A percentile compares a stretch with the other conserved stretches of the same genome.
phyloP scores from a whole-genome alignment of 345 rosid species.

The Chamaenerion angustifolium region DNA sequence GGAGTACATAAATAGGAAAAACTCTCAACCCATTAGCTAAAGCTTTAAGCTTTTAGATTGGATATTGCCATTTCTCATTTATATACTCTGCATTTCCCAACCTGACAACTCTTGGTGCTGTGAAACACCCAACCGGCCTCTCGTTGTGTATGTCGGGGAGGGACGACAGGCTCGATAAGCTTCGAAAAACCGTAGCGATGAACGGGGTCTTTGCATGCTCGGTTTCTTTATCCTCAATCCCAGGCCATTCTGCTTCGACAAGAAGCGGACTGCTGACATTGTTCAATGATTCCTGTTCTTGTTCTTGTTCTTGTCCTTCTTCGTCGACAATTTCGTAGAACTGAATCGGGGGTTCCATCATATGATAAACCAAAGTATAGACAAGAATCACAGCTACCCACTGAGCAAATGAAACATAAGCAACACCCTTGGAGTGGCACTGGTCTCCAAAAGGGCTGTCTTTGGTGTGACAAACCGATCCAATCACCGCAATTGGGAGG shows the following conservation, averaged over 20 bases:
- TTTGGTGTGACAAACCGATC: constrained; percentile 64
- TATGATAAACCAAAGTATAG: constrained; percentile 93
- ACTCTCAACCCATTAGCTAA: too few species aligned
- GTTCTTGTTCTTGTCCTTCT: constrained; percentile 17
- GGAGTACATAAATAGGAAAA: too few species aligned
- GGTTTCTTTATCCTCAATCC: constrained; percentile 86
- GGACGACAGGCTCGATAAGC: constrained; percentile 27
- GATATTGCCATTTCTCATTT: too few species aligned
- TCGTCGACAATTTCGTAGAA: constrained; percentile 70
- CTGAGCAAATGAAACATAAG: constrained; percentile 81
- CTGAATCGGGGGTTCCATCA: constrained; percentile 93
- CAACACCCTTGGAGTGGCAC: constrained; percentile 66
- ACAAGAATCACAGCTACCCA: constrained; percentile 95
- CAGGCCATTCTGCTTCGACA: constrained; percentile 93
- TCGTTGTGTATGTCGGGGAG: constrained; percentile 39
- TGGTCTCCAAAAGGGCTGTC: constrained; percentile 48
- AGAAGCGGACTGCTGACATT: constrained; percentile 60
- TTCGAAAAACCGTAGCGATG: constrained; percentile 54
- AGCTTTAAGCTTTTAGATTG: too few species aligned
- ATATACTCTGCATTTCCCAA: too few species aligned
- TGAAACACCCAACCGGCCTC: constrained; percentile 52
- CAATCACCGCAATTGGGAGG: constrained; percentile 68
- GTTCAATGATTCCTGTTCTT: constrained; percentile 17
- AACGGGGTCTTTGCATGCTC: constrained; percentile 76
- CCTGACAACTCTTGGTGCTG: constrained; percentile 68